Base-by-base conservation (phyloP, 2,329 filamentous ascomycete species). In the Fusarium longipes region DNA sequence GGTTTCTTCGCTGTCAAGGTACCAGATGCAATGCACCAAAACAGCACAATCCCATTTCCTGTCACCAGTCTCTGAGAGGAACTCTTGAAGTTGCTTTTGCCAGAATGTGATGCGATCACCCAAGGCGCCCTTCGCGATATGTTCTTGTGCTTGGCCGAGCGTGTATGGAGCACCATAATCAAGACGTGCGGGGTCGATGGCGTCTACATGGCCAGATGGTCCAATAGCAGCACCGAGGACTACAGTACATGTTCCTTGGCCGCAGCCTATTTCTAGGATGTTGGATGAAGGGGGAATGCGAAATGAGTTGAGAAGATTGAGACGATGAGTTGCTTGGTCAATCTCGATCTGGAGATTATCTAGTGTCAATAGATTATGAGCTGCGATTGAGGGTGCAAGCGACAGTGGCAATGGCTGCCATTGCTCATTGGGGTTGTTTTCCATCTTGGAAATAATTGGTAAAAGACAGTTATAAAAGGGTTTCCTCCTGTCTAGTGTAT, bases 161-260 rank as follows among this genome's bases (percentile, higher is more conserved):
- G 59, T 63, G 18, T 49, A 49, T 6, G 59, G 59, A n/a, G 59
- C 50, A 9, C 58, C 59, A 24, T 63, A 63, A 11, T 63, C 32
- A 9, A 50, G 42, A 56, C 50, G 29, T 22, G 59, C 59, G 14
- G 59, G 59, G 50, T 63, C 59, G 4, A 63, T 39, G 29, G 59
- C 57, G 15, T 63, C 59, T 8, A 63, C 24, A 12, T 27, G 36
- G 1, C 59, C 59, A 0, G 24, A 11, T 3, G 30, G 35, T 0
- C 59, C 57, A 1, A 25, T 30, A 1, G 8, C 29, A 8, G 56
- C 50, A 1, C 57, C 59, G 3, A 63, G n/a, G 20, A 63, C 58
- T 4, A 57, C 59, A 12, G 59, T 63, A 5, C 59, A 63, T 10
- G 59, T 63, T 11, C 57, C 59, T 7, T 63, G 59, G 4, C 59